Base-by-base conservation (phyloP, 2,329 filamentous ascomycete genomes). In the Neofusicoccum umdonicola region DNA sequence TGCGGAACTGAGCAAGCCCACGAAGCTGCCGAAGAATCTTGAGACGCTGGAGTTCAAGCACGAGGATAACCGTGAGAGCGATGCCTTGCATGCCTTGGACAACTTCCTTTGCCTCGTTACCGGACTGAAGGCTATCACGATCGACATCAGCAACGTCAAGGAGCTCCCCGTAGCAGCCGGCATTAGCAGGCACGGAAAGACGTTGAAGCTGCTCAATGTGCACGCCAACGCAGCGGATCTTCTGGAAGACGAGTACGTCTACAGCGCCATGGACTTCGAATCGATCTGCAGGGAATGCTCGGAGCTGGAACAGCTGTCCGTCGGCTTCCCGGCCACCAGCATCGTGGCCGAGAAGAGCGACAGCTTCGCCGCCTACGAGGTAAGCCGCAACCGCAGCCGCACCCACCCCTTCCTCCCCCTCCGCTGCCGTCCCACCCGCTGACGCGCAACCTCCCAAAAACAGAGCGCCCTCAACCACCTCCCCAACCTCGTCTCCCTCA, bases 1-100 rank as follows among this genome's bases (percentile, higher is more conserved):
- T 17, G 80, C 80, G 3, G 78, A 82, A 67, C 70, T 83, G 27
- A 78, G 79, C 71, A 82, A 80, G 68, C 79, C 78, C 61, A 72
- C 72, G 1, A 74, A 77, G 66, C 71, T 83, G 11, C 81, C 81
- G 0, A 76, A 76, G 50, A 77, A 77, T 62, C 74, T 83, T 4
- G 79, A 81, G 65, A 77, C 75, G 0, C 67, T 83, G 5, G 79
- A 82, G 50, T 72, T 82, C 63, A 81, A 82, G 69, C 80, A 83
- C 66, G 76, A 79, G 35, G 81, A 83, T 58, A 83, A 83, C 63
- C 50, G 69, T 2, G 81, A 83, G 63, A 79, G 81, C 39, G 81
- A 83, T 60, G 77, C 77, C 5, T 68, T 83, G 34, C 71, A 75
- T 1, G 81, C 81, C 1, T 71, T 83, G 22, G 81, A 83, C 44